Base-by-base conservation (phyloP, 352 stramenopile species). In the Phytophthora multivora region DNA sequence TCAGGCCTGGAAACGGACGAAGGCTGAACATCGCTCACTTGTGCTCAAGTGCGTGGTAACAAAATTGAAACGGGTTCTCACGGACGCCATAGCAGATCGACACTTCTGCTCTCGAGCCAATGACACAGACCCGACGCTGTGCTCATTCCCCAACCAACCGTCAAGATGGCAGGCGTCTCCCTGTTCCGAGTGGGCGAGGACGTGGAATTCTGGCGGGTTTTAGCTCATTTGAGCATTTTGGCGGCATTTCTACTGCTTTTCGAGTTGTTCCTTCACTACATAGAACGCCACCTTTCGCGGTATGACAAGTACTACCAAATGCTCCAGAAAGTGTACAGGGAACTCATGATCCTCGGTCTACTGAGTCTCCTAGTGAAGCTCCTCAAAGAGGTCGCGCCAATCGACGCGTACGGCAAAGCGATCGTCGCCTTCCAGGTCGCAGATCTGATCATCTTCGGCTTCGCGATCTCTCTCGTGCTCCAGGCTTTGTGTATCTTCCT, bases 251-350 rank as follows among this genome's bases (percentile, higher is more conserved):
- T 90, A 18, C 56, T 87, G 13, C 9, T 77, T 4, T 66, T 86
- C 21, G 80, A 88, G 63, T 50, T 52, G 8, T 36, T 21, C 4
- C 53, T 88, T 7, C 80, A 90, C 45, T 33, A 39, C 13, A 46
- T 84, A 0, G 68, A 79, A 41, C 72, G 79, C 40, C 51, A 71
- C 13, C 45, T 87, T 8, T 41, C 69, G 11, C 64, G 52, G 16
- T 79, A 75, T 50, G 74, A 75, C 39, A 90, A 88, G 55, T 90
- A 87, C 42, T 50, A 83, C 15, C 71, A 86, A 26, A 87, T 88
- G 66, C 59, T 90, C n/a, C 75, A 65, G 56, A 90, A 90, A 43
- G 66, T 70, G 19, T 89, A 77, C 42, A 39, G 70, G 47, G 79
- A 89, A 42, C 63, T 89, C 23, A 87, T 86, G 79, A 56, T 89